Evolutionary conservation across 1,284 basidiomycete species (phyloP), one percentile per base, ranked within the genome.

Genomic region (Malassezia restricta): DNA sequence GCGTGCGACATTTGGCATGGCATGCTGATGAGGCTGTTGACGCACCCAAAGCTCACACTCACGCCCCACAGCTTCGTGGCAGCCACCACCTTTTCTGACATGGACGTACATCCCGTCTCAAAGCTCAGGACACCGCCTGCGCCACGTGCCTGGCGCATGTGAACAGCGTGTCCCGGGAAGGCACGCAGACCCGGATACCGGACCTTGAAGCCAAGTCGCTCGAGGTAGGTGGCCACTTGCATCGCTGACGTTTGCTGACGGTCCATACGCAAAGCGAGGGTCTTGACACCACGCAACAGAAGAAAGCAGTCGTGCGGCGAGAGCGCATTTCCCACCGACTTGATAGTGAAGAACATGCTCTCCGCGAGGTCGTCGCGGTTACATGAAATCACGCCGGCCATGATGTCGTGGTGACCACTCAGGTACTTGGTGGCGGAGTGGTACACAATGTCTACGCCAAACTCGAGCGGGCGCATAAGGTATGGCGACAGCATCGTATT

Each of bases 401-500:
- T 98, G 58, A 99, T 81, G 74, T 99, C 94, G 76, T 99, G 94
- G 74, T 99, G 94, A 4, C 94, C 94, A 48, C 85, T 87, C 46
- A 99, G 80, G 75, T 96, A 99, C 76, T 99, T 99, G 38, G 94
- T 98, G 8, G 83, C 94, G 56, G 88, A 92, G 75, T 99, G 94
- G 72, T 98, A 98, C 14, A 95, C 91, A 47, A 98, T 82, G 71
- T 99, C 94, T 42, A 86, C 88, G 28, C 94, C 94, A 57, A 94
- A 84, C 71, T 96, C 89, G 47, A 98, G 80, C 1, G 94, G 94
- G 49, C 91, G 79, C 76, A 95, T 91, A 15, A 98, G 80, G 75
- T 96, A 98, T 8, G 94, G 94, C 68, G 90, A 95, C 91, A 98
- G 95, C 94, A 98, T 98, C 59, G 94, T 98, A 75, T 99, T 99